Evolutionary conservation across 176 grass and related monocot species (phyloP).

Genomic region (Musa itinerans): DNA sequence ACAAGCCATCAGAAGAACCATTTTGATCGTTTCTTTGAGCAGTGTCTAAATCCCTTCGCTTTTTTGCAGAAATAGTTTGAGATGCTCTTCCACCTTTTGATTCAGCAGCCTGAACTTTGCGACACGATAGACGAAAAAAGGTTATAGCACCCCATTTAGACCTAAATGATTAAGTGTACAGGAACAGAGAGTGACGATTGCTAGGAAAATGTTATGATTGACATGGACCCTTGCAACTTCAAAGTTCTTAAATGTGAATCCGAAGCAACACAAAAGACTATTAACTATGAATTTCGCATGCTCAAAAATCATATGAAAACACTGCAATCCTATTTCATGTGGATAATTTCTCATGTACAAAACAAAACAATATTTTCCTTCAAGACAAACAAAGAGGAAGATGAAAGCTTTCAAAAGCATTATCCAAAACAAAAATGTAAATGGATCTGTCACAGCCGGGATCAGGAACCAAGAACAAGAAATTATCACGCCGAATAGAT

Average conservation of each 20-base stretch:
- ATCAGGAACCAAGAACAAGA: background rate
- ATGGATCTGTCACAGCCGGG: background rate
- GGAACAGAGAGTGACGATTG: background rate
- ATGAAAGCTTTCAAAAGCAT: background rate
- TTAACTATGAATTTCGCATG: background rate
- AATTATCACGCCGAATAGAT: background rate
- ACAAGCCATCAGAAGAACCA: conserved; percentile 28
- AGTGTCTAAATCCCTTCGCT: conserved; percentile 52
- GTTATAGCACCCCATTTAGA: background rate
- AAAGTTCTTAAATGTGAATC: background rate
- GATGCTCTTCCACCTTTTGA: conserved; percentile 35
- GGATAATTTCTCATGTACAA: background rate
- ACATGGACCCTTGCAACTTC: background rate
- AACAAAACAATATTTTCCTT: too few relatives aligned
- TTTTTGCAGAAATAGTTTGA: conserved; percentile 36
- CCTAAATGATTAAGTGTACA: too few relatives aligned
- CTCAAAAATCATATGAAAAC: background rate
- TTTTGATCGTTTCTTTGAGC: conserved; percentile 23
- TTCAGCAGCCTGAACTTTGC: conserved; percentile 23
- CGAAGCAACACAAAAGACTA: background rate
- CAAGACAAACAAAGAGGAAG: background rate
- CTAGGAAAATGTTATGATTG: too few relatives aligned
- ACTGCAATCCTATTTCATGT: background rate
- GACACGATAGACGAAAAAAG: background rate
- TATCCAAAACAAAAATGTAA: background rate